Evolutionary conservation across 805 yeast species (phyloP).

Genomic region (Saturnispora silvae): DNA sequence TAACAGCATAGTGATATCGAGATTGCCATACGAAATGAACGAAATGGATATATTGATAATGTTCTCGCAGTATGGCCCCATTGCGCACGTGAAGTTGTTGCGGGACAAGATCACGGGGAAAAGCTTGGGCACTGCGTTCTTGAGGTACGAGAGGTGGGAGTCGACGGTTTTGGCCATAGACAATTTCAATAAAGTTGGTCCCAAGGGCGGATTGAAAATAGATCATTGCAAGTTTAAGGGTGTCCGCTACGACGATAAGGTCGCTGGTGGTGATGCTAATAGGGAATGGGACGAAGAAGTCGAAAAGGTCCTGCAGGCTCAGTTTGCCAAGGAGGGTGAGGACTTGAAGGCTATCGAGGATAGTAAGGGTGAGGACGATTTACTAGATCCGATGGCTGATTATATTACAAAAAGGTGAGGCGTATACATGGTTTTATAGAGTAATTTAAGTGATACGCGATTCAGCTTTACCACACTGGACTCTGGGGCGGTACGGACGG

Average conservation of each 20-base stretch:
- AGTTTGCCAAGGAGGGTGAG: neutral
- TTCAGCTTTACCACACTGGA: slow-evolving; percentile 6
- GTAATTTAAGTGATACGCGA: too few species aligned
- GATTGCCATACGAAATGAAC: slow-evolving; percentile 49
- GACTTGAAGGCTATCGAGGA: neutral
- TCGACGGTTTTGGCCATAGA: slow-evolving; percentile 82
- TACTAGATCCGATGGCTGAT: slow-evolving; percentile 6
- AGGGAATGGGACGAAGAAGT: slow-evolving; percentile 8
- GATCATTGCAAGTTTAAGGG: slow-evolving; percentile 6
- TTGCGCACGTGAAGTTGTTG: slow-evolving; percentile 60
- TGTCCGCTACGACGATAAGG: slow-evolving; percentile 4
- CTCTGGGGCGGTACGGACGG: neutral
- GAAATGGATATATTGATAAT: slow-evolving; percentile 70
- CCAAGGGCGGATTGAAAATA: neutral
- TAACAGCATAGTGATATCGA: slow-evolving; percentile 70
- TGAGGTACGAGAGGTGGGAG: slow-evolving; percentile 73
- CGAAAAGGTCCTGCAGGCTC: neutral
- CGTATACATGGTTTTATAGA: too few species aligned
- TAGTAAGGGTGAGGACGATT: neutral
- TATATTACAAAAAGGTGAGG: slow-evolving; percentile 1
- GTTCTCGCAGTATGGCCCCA: slow-evolving; percentile 85
- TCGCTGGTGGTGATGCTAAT: slow-evolving; percentile 7
- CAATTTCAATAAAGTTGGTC: slow-evolving; percentile 57
- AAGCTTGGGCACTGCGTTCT: slow-evolving; percentile 66
- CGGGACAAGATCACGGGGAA: slow-evolving; percentile 57